Evolutionary conservation across 495 filamentous ascomycete genomes (phyloP), one percentile per base, ranked within the genome.

Genomic region (Xylaria palmicola): DNA sequence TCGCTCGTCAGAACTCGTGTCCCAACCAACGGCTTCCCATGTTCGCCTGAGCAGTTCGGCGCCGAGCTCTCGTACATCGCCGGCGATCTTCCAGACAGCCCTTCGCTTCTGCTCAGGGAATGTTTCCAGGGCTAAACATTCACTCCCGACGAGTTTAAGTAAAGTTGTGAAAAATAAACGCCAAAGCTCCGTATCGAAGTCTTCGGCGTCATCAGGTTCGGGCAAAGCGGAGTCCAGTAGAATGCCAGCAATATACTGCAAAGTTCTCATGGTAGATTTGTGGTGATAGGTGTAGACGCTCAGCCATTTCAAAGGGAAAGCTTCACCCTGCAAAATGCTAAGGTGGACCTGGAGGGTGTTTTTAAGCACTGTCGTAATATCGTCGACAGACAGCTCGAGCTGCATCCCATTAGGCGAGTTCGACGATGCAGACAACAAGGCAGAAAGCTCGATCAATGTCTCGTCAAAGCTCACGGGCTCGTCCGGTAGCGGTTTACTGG

Each of bases 1-100:
- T 40, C 76, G 72, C 68, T 93, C 90, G 19, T 97, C 93, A 10
- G 83, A 73, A 43, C 83, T 89, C 0, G 91, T 90, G 67, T 98
- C 94, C 94, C 94, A 99, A 13, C 94, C 94, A 65, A 99, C 96
- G 10, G 93, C 90, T 71, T 96, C 91, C 94, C 94, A 99, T 30
- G 87, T 94, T 20, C 85, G 79, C 37, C 88, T 83, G 47, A 99
- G 75, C 8, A 99, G 77, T 30, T 92, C 87, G 1, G 94, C 93
- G 44, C 94, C 95, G 65, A 91, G 83, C 71, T 98, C 92, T 54
- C 94, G 81, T 51, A 99, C 91, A 79, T 99, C 94, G 20, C 94
- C 95, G 27, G 92, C 95, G 68, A 99, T 96, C 78, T 98, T 98
- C 94, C 95, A 98, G 13, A 98, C 93, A 3, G 93, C 93, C 26